Base-by-base conservation (phyloP, 2,329 filamentous ascomycete genomes). In the Fusarium phyllophilum region DNA sequence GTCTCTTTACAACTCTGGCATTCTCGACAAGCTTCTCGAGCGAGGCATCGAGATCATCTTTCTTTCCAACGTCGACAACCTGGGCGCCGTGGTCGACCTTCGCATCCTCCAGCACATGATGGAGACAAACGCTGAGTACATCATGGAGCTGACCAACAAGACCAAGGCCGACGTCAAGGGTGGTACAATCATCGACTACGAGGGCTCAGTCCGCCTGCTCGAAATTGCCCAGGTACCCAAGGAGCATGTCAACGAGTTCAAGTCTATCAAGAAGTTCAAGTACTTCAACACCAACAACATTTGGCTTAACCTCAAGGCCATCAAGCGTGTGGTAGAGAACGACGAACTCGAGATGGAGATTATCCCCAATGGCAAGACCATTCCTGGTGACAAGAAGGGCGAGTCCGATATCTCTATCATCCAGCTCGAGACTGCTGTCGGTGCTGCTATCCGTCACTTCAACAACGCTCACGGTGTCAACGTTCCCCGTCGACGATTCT, bases 281-380 rank as follows among this genome's bases (percentile, higher is more conserved):
- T 99, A 99, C 92, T 99, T 99, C 93, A 99, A 99, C 91, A 99
- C 96, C 86, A 99, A 99, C 93, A 99, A 99, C 91, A 98, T 99
- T 86, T 99, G 96, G 96, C 93, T 99, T 89, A 97, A 97, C 88
- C 90, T 98, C 79, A 92, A 94, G 83, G 96, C 96, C 78, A 93
- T 99, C 86, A 98, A 98, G 93, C 95, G 96, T 70, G 95, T 99
- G 62, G 96, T 99, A 13, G 96, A 98, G 90, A 95, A 97, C 85
- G 94, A 97, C 84, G 96, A 98, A 88, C 92, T 99, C 62, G 94
- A 95, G 86, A 97, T 99, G 94, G 96, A 99, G 88, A 99, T 99
- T 83, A 99, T 99, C 79, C 95, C 96, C 84, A 99, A 99, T 87
- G 95, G 94, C 87, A 99, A 99, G 90, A 96, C 94, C 75, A 98